These are phyloP conservation scores for Vitis cinerea DNA, from an alignment of 164 flowering plant species.

Conservation along the genomic window DNA sequence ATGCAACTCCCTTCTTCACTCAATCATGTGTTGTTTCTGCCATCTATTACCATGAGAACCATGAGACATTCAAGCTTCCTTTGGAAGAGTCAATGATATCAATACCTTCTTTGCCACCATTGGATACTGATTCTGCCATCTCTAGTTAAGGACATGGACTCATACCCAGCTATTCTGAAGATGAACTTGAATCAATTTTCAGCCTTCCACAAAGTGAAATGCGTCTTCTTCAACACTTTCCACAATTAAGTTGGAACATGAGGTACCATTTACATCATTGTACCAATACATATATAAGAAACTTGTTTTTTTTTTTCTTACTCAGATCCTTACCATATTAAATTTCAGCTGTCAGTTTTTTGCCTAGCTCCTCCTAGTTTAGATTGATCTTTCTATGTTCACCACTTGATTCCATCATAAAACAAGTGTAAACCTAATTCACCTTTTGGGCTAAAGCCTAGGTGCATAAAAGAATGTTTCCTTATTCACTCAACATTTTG, in stretches of 20 bases:
- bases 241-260: slow-evolving; percentile 16
- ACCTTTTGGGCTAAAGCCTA: too few species aligned
- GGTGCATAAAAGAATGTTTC: too few species aligned
- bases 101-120: slow-evolving; percentile 30
- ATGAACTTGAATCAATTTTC: slow-evolving; percentile 18
- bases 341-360: too few species aligned
- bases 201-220: slow-evolving; percentile 14
- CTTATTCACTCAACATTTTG: too few species aligned
- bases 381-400: too few species aligned
- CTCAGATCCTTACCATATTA: too few species aligned
- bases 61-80: slow-evolving; percentile 14
- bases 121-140: slow-evolving; percentile 34
- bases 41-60: slow-evolving; percentile 24
- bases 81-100: background rate
- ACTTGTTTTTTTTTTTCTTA: too few species aligned
- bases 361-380: too few species aligned
- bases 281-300: too few species aligned
- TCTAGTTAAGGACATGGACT: slow-evolving; percentile 5
- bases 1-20: slow-evolving; percentile 50
- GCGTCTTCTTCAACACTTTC: slow-evolving; percentile 22
- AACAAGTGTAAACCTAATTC: too few species aligned
- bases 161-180: slow-evolving; percentile 5
- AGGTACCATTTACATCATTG: slow-evolving; percentile 4
- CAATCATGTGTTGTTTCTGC: slow-evolving; percentile 34
- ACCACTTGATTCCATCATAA: too few species aligned